Evolutionary conservation across 139 green algal genomes (phyloP), one percentile per base, ranked within the genome.

Genomic region (Picochlorum sp.): DNA sequence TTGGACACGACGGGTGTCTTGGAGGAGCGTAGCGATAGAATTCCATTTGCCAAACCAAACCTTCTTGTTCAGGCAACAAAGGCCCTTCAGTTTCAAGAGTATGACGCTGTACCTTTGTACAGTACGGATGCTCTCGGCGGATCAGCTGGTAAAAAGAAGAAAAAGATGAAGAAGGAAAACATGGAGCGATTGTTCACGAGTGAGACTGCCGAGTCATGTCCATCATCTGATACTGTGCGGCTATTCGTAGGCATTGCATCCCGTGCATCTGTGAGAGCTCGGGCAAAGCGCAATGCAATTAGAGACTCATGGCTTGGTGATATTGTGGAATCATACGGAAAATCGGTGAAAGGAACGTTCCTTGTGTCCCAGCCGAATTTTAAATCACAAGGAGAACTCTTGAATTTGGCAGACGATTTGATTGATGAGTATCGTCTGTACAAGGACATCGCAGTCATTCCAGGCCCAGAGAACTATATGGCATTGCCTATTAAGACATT

Each of bases 401-500:
- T 28, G 14, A 30, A 68, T 45, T 23, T 41, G 10, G 28, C 65
- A 47, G 54, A 83, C 9, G 37, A 83, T 20, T 49, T 84, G 23
- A 64, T 38, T 26, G 71, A 69, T 23, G 18, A 62, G 31, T 72
- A 16, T 37, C 28, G 11, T 10, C 38, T 31, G n/a, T 58, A 76
- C 37, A 64, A 55, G 11, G 69, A 76, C 45, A 67, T 76, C 20
- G 37, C 63, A 31, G 58, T 76, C 11, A 56, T 76, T 15, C 69
- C 69, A 11, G 62, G 69, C 9, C 6, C 2, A 16, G 71, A 87
- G 28, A 34, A 21, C 1, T 87, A 87, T 57, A 59, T 38, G 11
- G 72, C 76, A 13, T 77, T 87, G 26, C 80, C 81, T 2, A 71
- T 65, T 54, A 87, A 87, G 61, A 84, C 81, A 23, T 62, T 87